Conservation (phyloP, 1,284 basidiomycete genomes). For the Cutaneotrichosporon cutaneum region DNA sequence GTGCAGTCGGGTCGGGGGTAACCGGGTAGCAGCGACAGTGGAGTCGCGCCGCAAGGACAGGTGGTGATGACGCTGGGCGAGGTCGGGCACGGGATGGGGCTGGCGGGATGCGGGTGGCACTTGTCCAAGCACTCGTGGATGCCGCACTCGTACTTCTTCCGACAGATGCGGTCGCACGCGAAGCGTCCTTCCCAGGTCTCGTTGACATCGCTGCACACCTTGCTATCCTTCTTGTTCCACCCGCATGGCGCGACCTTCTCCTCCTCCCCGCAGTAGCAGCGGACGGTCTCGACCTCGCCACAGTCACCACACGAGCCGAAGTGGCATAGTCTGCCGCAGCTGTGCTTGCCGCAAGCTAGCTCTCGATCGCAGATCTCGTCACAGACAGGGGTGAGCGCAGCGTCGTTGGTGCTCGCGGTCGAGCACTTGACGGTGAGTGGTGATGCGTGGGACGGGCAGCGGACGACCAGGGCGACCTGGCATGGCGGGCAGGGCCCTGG, state of each 20-base stretch:
- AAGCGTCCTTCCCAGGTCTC: conserved; percentile 68
- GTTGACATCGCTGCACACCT: conserved; percentile 33
- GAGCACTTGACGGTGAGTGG: conserved; percentile 66
- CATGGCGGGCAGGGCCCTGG: conserved; percentile 77
- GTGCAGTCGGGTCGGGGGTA: conserved; percentile 63
- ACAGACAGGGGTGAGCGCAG: conserved; percentile 61
- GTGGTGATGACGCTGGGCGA: conserved; percentile 66
- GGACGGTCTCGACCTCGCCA: conserved; percentile 57
- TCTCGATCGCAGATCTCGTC: conserved; percentile 62
- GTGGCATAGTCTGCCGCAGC: conserved; percentile 62
- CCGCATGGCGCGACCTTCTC: conserved; percentile 66
- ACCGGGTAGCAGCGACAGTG: conserved; percentile 54
- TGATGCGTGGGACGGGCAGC: conserved; percentile 68
- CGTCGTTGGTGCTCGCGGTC: conserved; percentile 50
- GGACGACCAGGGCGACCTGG: conserved; percentile 58
- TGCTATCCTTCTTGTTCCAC: conserved; percentile 54
- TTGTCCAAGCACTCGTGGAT: conserved; percentile 66
- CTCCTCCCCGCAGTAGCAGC: conserved; percentile 76
- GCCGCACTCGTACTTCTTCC: conserved; percentile 71
- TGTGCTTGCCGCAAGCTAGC: conserved; percentile 68
- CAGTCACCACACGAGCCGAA: conserved; percentile 69
- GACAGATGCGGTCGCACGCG: conserved; percentile 65
- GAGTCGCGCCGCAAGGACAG: conserved; percentile 77
- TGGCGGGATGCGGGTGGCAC: conserved; percentile 67
- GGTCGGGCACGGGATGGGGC: conserved; percentile 65